Evolutionary conservation across 768 basidiomycete species (phyloP).

Genomic region (Leccinum sublutescens): DNA sequence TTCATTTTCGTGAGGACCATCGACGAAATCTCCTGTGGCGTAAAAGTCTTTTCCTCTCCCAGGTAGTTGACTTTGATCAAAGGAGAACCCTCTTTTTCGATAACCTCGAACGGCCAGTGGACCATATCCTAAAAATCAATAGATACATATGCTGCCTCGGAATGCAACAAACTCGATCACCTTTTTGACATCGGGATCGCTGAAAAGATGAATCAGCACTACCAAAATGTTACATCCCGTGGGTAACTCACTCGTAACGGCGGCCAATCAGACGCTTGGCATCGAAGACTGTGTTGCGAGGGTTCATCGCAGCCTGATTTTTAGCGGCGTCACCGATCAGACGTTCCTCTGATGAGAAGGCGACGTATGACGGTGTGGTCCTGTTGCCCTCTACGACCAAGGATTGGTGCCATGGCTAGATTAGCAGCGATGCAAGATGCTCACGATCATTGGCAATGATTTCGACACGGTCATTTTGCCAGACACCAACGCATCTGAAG

Average conservation of each 20-base stretch:
- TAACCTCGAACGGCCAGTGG: slow-evolving; percentile 97
- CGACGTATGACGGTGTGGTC: slow-evolving; percentile 98
- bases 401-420: neutral
- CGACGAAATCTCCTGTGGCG: slow-evolving; percentile 98
- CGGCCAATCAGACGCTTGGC: slow-evolving; percentile 99
- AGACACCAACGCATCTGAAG: slow-evolving; percentile 92
- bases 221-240: neutral
- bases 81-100: slow-evolving; percentile 96
- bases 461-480: slow-evolving; percentile 99
- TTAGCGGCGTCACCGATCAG: slow-evolving; percentile 98
- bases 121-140: slow-evolving; percentile 68
- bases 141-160: neutral
- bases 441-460: slow-evolving; percentile 97
- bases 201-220: slow-evolving; percentile 28
- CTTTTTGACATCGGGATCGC: slow-evolving; percentile 94
- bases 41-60: slow-evolving; percentile 92
- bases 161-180: slow-evolving; percentile 25
- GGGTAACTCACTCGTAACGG: slow-evolving; percentile 76
- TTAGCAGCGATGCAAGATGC: slow-evolving; percentile 30
- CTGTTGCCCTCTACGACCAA: slow-evolving; percentile 83
- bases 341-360: slow-evolving; percentile 95
- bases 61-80: slow-evolving; percentile 96
- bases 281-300: slow-evolving; percentile 97
- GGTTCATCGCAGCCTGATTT: slow-evolving; percentile 99
- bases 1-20: slow-evolving; percentile 99